These are phyloP conservation scores for Zoysia japonica DNA, from an alignment of 176 grass and related monocot species.

Conservation along the genomic window DNA sequence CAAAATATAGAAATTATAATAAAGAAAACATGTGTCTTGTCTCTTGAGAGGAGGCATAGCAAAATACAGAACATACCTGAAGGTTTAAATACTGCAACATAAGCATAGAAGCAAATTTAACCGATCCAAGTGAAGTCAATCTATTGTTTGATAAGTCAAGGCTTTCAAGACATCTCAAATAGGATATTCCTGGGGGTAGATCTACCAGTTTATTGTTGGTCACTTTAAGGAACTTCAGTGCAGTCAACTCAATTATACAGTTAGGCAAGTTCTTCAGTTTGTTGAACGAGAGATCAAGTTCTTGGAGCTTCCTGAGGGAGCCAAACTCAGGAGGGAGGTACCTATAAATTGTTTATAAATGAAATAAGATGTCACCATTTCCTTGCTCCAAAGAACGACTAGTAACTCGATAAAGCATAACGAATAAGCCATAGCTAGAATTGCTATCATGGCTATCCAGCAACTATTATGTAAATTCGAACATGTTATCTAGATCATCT, in stretches of 20 bases:
- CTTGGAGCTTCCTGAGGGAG: conserved; percentile 73
- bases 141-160: conserved; percentile 93
- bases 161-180: conserved; percentile 72
- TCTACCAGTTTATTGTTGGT: conserved; percentile 93
- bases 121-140: conserved; percentile 70
- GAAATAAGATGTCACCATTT: conserved; percentile 26
- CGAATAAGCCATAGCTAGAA: background rate
- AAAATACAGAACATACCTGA: conserved; percentile 66
- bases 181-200: conserved; percentile 73
- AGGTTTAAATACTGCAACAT: conserved; percentile 83
- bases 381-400: background rate
- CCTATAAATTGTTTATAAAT: conserved; percentile 49
- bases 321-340: conserved; percentile 94
- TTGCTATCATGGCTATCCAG: background rate
- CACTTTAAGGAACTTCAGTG: conserved; percentile 77
- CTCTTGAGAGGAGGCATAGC: background rate
- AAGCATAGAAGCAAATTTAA: conserved; percentile 80
- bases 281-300: conserved; percentile 96
- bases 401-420: conserved; percentile 25
- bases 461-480: too few species aligned
- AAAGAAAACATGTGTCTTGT: conserved; percentile 6
- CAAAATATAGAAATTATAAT: conserved; percentile 24
- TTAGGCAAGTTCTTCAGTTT: conserved; percentile 94
- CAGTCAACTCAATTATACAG: conserved; percentile 66
- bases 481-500: background rate